Evolutionary conservation across 2,329 filamentous ascomycete species (phyloP).

Genomic region (Fusarium sp.): DNA sequence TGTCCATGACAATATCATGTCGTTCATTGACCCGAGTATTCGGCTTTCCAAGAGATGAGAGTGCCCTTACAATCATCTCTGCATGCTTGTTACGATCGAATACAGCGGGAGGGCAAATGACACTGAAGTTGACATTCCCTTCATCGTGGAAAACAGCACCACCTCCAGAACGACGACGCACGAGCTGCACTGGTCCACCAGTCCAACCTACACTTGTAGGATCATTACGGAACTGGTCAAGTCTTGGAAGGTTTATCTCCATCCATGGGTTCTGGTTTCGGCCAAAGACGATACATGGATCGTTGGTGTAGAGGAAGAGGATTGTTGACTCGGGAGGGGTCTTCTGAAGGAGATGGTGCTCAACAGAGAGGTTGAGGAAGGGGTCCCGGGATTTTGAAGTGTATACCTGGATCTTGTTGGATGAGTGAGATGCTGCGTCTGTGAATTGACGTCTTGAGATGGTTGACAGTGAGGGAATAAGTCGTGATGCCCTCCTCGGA

Average conservation of each 20-base stretch:
- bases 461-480: slow-evolving; percentile 15
- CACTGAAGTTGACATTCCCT: slow-evolving; percentile 95
- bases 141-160: slow-evolving; percentile 94
- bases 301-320: slow-evolving; percentile 89
- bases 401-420: slow-evolving; percentile 73
- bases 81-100: slow-evolving; percentile 92
- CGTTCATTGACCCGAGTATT: slow-evolving; percentile 83
- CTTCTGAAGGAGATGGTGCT: slow-evolving; percentile 86
- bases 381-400: slow-evolving; percentile 77
- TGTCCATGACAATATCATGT: slow-evolving; percentile 89
- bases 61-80: slow-evolving; percentile 89
- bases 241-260: slow-evolving; percentile 79
- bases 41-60: slow-evolving; percentile 68
- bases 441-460: slow-evolving; percentile 50
- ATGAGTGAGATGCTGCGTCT: slow-evolving; percentile 55
- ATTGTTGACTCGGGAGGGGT: slow-evolving; percentile 78
- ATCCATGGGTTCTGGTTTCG: slow-evolving; percentile 98
- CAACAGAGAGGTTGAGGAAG: slow-evolving; percentile 91
- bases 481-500: slow-evolving; percentile 11
- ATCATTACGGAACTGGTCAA: slow-evolving; percentile 53
- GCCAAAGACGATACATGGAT: slow-evolving; percentile 88
- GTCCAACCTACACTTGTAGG: slow-evolving; percentile 44
- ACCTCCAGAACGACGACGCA: slow-evolving; percentile 87
- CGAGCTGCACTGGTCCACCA: slow-evolving; percentile 64
- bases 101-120: slow-evolving; percentile 79